phyloP scores from a whole-genome alignment of 257 asterid species.

The Solanum pennellii region DNA sequence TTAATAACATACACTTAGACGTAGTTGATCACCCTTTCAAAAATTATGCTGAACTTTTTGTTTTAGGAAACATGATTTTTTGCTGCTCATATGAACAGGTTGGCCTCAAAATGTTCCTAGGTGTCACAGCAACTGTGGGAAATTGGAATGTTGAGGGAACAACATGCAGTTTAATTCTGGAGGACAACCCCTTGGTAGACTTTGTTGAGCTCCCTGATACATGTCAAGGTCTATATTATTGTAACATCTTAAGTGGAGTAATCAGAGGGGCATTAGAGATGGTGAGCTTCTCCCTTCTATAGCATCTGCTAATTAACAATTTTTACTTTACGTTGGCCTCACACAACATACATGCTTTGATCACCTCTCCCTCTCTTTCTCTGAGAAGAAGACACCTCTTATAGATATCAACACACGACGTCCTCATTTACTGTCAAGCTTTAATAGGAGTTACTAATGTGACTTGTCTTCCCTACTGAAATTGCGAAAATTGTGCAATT shows the following conservation, averaged over 20 bases:
- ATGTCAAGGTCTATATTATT: constrained; percentile 88
- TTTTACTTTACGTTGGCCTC: background rate
- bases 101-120: constrained; percentile 87
- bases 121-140: constrained; percentile 71
- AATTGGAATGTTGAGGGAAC: constrained; percentile 93
- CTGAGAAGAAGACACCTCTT: background rate
- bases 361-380: background rate
- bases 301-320: background rate
- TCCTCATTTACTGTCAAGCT: background rate
- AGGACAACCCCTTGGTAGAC: constrained; percentile 93
- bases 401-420: background rate
- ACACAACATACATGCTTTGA: background rate
- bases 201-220: constrained; percentile 98
- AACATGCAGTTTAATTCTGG: constrained; percentile 83
- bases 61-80: background rate
- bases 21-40: background rate
- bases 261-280: constrained; percentile 92
- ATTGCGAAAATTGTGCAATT: background rate
- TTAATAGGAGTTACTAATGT: background rate
- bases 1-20: background rate
- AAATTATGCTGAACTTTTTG: background rate
- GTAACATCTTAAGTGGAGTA: constrained; percentile 93
- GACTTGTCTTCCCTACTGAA: background rate
- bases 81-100: constrained; percentile 33
- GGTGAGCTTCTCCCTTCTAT: constrained; percentile 38